Percentiles rank a stretch among this genome's conserved stretches.
Evolutionary conservation across 2,329 filamentous ascomycete genomes (phyloP).

Genomic region (Rachicladosporium sp.): DNA sequence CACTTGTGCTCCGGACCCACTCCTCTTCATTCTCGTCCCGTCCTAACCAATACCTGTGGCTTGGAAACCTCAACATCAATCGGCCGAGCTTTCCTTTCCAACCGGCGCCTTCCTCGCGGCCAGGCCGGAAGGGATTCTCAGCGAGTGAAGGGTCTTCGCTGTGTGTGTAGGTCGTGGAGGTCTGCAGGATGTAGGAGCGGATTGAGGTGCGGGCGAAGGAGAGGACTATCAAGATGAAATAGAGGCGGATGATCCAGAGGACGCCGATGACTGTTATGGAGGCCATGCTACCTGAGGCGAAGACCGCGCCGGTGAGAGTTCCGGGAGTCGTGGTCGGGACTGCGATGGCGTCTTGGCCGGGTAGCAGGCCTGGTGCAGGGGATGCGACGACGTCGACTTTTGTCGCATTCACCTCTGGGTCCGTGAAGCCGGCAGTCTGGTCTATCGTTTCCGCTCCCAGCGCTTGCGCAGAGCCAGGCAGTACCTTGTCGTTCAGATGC

Average conservation of each 20-base stretch:
- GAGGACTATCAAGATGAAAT: conserved; percentile 75
- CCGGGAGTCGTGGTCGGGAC: conserved; percentile 20
- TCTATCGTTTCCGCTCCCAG: conserved; percentile 46
- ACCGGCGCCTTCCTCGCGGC: conserved; percentile 62
- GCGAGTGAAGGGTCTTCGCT: conserved; percentile 34
- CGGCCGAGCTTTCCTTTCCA: conserved; percentile 71
- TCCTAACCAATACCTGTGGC: conserved; percentile 71
- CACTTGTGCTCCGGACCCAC: conserved; percentile 54
- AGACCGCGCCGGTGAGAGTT: conserved; percentile 49
- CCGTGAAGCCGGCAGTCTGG: conserved; percentile 53
- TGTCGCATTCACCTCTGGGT: conserved; percentile 48
- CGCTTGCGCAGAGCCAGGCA: conserved; percentile 3
- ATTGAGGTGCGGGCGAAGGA: conserved; percentile 69
- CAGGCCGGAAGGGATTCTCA: conserved; percentile 57
- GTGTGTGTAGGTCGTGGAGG: conserved; percentile 26
- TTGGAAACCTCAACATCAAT: conserved; percentile 56
- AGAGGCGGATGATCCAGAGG: conserved; percentile 65
- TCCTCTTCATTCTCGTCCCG: conserved; percentile 48
- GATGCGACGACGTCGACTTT: conserved; percentile 42
- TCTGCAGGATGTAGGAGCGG: conserved; percentile 49
- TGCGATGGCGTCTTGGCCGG: conserved; percentile 43
- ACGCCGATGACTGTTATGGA: conserved; percentile 65
- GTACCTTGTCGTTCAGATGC: conserved; percentile 33
- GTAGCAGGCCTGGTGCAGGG: conserved; percentile 31
- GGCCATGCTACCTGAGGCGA: conserved; percentile 54